Base-by-base conservation (phyloP, 2,329 filamentous ascomycete genomes). In the Xylaria sp. region DNA sequence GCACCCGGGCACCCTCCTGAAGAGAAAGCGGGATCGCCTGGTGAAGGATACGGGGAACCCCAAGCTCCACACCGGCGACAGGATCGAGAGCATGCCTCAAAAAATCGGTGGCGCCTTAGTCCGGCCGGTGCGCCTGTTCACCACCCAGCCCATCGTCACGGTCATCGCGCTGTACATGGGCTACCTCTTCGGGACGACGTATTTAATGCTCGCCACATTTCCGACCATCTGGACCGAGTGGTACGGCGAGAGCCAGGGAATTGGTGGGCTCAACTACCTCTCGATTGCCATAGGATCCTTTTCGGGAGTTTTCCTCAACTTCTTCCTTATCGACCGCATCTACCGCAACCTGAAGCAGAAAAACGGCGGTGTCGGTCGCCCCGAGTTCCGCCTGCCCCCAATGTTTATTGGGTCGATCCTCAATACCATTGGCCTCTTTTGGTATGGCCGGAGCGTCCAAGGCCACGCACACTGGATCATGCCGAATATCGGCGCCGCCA, bases 21-120 rank as follows among this genome's bases (percentile, higher is more conserved):
- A 75, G 24, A 71, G 75, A 51, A 86, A 85, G 66, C 83, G 83
- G 38, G 71, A 75, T 45, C 76, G 73, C n/a, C 73, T 86, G 17
- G 74, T 78, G 51, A 77, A 78, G 56, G 74, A 80, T 58, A 87
- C 83, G 1, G 81, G 78, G 37, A 86, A 87, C 55, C 41, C 50
- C 2, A 49, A 44, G 3, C 65, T 74, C 63, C 61, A 71, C 43
- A 78, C 81, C 11, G 74, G 84, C 34, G 85, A 84, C 39, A 71
- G 66, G 26, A 66, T 69, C 7, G 64, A 68, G 16, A 57, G 58
- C 24, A 69, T 63, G 1, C n/a, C 59, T 50, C 66, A 4, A 48
- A 66, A 59, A 63, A 74, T 50, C 42, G 74, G 62, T 67, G 74
- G 65, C 70, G 29, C 29, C 11, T 3, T 82, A 4, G 66, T 74